Evolutionary conservation across 441 rosid species (phyloP).

Genomic region (Pelargonium cotyledonis): DNA sequence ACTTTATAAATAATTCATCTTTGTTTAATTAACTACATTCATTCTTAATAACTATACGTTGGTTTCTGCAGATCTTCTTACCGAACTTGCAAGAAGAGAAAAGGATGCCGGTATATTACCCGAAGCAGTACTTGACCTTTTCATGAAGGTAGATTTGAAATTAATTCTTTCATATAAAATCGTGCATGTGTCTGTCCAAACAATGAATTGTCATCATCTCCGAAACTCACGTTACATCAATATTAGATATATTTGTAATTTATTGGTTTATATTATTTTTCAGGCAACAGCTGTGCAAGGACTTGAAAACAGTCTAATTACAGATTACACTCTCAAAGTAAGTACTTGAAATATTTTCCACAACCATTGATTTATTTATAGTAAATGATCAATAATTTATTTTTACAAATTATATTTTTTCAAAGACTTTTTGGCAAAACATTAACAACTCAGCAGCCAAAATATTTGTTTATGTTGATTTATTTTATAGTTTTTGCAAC

Average conservation of each 20-base stretch:
- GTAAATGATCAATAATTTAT: background rate
- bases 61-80: slow-evolving; percentile 24
- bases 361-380: slow-evolving; percentile 9
- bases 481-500: background rate
- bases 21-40: background rate
- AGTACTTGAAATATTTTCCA: slow-evolving; percentile 8
- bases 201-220: too few species aligned
- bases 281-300: slow-evolving; percentile 66
- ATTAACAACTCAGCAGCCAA: too few species aligned
- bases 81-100: slow-evolving; percentile 56
- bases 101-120: slow-evolving; percentile 57
- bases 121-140: slow-evolving; percentile 57
- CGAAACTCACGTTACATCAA: too few species aligned
- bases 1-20: background rate
- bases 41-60: background rate
- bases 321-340: slow-evolving; percentile 63
- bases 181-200: too few species aligned
- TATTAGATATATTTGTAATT: background rate
- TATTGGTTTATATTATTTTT: background rate
- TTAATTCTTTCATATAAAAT: too few species aligned
- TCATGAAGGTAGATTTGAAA: slow-evolving; percentile 45
- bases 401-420: too few species aligned
- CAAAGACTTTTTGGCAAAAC: background rate
- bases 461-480: too few species aligned
- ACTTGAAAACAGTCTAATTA: slow-evolving; percentile 48